A percentile compares a stretch with the other conserved stretches of the same genome.
These are phyloP conservation scores for Agroathelia rolfsii DNA, from an alignment of 1,284 basidiomycete genomes.

Conservation along the genomic window DNA sequence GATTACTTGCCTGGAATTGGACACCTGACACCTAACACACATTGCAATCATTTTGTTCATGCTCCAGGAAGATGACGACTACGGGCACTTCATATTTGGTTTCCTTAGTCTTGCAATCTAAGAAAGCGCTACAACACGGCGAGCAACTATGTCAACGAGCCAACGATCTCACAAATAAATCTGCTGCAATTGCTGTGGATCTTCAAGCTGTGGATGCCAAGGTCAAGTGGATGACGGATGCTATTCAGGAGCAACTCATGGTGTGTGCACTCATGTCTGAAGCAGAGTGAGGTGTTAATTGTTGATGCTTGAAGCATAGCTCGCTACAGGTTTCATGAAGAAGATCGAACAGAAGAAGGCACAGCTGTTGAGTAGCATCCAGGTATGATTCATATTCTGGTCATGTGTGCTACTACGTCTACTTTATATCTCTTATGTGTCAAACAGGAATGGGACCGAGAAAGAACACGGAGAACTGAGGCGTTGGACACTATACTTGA, in stretches of 20 bases:
- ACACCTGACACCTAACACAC: too few species aligned
- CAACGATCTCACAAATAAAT: slow-evolving; percentile 45
- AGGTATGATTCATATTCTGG: slow-evolving; percentile 28
- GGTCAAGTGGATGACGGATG: slow-evolving; percentile 63
- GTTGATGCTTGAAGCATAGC: slow-evolving; percentile 26
- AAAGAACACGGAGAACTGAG: slow-evolving; percentile 45
- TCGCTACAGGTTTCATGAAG: slow-evolving; percentile 62
- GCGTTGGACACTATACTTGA: slow-evolving; percentile 62
- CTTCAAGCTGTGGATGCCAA: slow-evolving; percentile 69
- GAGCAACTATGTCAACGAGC: slow-evolving; percentile 62
- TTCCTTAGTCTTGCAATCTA: slow-evolving; percentile 67
- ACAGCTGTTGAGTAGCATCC: slow-evolving; percentile 45
- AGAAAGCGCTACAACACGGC: slow-evolving; percentile 69
- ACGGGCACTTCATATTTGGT: slow-evolving; percentile 38
- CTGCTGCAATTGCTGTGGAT: slow-evolving; percentile 54
- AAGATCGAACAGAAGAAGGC: slow-evolving; percentile 60
- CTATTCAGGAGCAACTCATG: slow-evolving; percentile 65
- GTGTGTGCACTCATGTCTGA: slow-evolving; percentile 24
- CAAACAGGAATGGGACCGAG: slow-evolving; percentile 57
- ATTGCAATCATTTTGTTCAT: slow-evolving; percentile 9
- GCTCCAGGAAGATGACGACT: slow-evolving; percentile 1
- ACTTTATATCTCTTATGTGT: neutral
- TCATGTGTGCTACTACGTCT: slow-evolving; percentile 1
- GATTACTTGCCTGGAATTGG: too few species aligned
- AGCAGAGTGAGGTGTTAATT: slow-evolving; percentile 2